Evolutionary conservation across 2,329 filamentous ascomycete species (phyloP).

Genomic region (Nemania diffusa): DNA sequence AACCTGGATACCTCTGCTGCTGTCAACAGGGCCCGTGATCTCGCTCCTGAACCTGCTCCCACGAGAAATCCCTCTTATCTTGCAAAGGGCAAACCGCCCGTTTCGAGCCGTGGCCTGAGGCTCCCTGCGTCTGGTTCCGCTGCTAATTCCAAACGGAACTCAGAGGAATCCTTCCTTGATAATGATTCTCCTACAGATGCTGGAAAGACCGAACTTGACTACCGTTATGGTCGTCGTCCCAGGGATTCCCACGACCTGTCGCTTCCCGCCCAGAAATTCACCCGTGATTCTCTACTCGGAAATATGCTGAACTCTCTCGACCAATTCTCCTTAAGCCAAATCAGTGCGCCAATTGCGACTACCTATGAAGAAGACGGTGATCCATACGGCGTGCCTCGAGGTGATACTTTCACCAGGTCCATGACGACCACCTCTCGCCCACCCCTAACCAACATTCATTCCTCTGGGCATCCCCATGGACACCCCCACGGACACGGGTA

Average conservation of each 20-base stretch:
- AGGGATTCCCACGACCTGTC: conserved; percentile 86
- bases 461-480: conserved; percentile 38
- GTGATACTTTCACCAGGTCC: conserved; percentile 44
- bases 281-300: conserved; percentile 90
- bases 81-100: conserved; percentile 49
- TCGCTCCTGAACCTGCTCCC: conserved; percentile 48
- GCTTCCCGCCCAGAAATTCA: conserved; percentile 78
- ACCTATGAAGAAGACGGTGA: conserved; percentile 54
- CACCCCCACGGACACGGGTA: conserved; percentile 56
- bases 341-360: conserved; percentile 48
- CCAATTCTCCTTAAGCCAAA: conserved; percentile 73
- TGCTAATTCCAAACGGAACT: conserved; percentile 40
- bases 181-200: conserved; percentile 44
- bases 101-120: conserved; percentile 50
- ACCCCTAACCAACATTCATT: conserved; percentile 38
- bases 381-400: conserved; percentile 42
- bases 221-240: conserved; percentile 51
- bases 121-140: conserved; percentile 40
- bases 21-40: conserved; percentile 37
- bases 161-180: conserved; percentile 48
- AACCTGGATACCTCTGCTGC: conserved; percentile 50
- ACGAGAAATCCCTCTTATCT: conserved; percentile 43
- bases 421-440: conserved; percentile 45
- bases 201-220: conserved; percentile 46
- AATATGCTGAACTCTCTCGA: conserved; percentile 96